Evolutionary conservation across 2,329 filamentous ascomycete species (phyloP), one percentile per base, ranked within the genome.

Genomic region (Aspergillus pseudoviridinutans): DNA sequence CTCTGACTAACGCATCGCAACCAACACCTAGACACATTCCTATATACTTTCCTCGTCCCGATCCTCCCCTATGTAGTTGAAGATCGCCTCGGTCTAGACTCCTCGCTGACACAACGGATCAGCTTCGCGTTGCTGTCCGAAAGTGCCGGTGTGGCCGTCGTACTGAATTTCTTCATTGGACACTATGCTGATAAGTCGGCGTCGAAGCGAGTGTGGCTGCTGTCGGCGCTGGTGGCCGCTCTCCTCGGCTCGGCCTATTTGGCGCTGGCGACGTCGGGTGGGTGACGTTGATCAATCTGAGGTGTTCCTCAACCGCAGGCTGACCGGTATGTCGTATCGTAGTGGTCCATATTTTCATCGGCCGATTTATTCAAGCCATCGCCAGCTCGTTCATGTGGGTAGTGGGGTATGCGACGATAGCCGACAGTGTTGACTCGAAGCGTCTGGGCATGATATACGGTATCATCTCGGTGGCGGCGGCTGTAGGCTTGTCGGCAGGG

Each of bases 11-110:
- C 29, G 25, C 32, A 17, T 17, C 6, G 3, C 27, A 22, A 22
- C 3, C 44, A 47, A 24, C 47, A 12, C 32, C 22, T 53, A 71
- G 69, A 71, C 47, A 62, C 61, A 12, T 71, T 70, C 22, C 62
- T 71, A 1, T 70, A 68, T 51, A 61, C 61, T 10, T 71, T 71
- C 32, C 55, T 72, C n/a, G 65, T 72, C 1, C 69, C 70, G 2
- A 67, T 72, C 42, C 63, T 73, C 4, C 66, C 66, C 3, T 67
- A 66, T 20, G 60, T 71, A 8, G 52, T 71, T 3, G 64, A 70
- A 55, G 57, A 57, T 35, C 68, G 69, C n/a, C 55, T 72, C 5
- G 55, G 58, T 20, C 51, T 71, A 10, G 62, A 67, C 25, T 51
- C 51, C 9, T 60, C 60, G 3, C 51, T 65, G 22, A 68, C 66